Base-by-base conservation (phyloP, 108 stramenopile species). In the Nannochloropsis salina region DNA sequence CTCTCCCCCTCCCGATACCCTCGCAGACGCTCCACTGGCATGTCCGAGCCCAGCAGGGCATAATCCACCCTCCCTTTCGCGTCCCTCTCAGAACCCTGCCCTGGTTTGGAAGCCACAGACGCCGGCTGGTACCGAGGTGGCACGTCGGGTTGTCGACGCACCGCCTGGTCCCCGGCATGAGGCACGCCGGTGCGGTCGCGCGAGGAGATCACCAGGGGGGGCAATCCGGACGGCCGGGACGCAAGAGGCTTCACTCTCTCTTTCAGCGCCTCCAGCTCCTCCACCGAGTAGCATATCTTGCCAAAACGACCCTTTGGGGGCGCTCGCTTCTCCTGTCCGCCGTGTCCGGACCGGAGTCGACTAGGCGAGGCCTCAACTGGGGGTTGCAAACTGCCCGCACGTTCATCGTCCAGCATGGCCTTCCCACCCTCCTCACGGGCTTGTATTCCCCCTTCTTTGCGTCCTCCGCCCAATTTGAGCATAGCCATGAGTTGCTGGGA, bases 401-500 rank as follows among this genome's bases (percentile, higher is more conserved):
- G 31, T 1, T 31, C 31, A 31, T 31, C 31, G 31, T 31, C 31
- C 31, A 31, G 31, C 31, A 31, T 31, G 31, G 31, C 31, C 31
- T 31, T 31, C 31, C 31, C 31, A 31, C 31, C 31, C 31, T 31
- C 31, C 31, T 31, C 31, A 31, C 31, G 0, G 31, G 20, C 61
- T 74, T 74, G 3, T 74, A 15, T n/a, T 2, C 61, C 61, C 4
- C 5, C n/a, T 1, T n/a, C 61, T n/a, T n/a, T 74, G 5, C 2
- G 20, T 15, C 61, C n/a, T 15, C 61, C 61, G 20, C 61, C 61
- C 61, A 74, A n/a, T n/a, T 74, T 74, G 20, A 74, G 61, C 61
- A 74, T 74, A 4, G 61, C 61, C 61, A 74, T 74, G n/a, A 74
- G 61, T 74, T 74, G 61, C 61, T 74, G 61, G 6, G 61, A 74